Conservation (phyloP, 2,329 filamentous ascomycete genomes). For the Penicillium sp. region DNA sequence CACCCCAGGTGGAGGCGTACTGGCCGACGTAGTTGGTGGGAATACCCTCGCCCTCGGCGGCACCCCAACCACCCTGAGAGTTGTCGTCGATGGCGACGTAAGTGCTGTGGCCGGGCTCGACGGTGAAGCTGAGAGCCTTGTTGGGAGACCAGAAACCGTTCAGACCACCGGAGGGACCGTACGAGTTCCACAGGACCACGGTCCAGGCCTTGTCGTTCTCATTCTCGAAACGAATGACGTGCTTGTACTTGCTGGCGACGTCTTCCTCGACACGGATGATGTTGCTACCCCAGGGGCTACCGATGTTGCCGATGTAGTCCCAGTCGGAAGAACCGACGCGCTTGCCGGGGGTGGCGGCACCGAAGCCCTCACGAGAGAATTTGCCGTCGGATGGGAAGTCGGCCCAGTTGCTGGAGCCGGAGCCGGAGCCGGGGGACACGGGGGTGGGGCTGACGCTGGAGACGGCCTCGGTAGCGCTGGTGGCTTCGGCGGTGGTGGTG, state of each 20-base stretch:
- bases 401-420: slow-evolving; percentile 23
- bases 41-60: slow-evolving; percentile 25
- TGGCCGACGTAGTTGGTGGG: slow-evolving; percentile 30
- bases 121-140: slow-evolving; percentile 32
- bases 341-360: slow-evolving; percentile 23
- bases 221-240: slow-evolving; percentile 36
- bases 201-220: slow-evolving; percentile 32
- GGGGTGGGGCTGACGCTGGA: slow-evolving; percentile 5
- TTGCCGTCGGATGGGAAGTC: slow-evolving; percentile 19
- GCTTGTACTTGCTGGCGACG: slow-evolving; percentile 35
- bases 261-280: slow-evolving; percentile 36
- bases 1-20: slow-evolving; percentile 42
- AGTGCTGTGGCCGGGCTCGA: slow-evolving; percentile 31
- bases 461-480: slow-evolving; percentile 9
- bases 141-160: slow-evolving; percentile 36
- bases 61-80: slow-evolving; percentile 38
- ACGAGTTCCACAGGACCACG: slow-evolving; percentile 43
- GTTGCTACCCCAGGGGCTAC: slow-evolving; percentile 42
- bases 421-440: neutral
- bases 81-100: slow-evolving; percentile 40
- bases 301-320: slow-evolving; percentile 36
- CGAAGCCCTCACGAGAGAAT: slow-evolving; percentile 34
- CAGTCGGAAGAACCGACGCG: slow-evolving; percentile 19
- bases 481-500: slow-evolving; percentile 15
- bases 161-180: slow-evolving; percentile 32